Evolutionary conservation across 176 grass and related monocot species (phyloP).

Genomic region (Raddia distichophylla): DNA sequence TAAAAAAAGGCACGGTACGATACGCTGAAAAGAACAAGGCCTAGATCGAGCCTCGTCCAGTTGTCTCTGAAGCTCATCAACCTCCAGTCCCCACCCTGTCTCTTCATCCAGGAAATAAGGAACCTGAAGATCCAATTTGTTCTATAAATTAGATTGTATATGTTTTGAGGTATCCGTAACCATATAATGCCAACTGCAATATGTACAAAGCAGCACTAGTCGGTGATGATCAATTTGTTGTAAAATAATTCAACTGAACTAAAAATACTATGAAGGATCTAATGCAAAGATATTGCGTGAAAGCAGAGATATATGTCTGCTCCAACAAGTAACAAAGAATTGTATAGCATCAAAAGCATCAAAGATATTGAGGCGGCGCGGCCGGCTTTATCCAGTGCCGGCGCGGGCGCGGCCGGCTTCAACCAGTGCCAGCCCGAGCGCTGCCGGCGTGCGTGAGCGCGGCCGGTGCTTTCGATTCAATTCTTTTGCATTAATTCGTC

Average conservation of each 20-base stretch:
- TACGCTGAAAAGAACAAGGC: too few relatives aligned
- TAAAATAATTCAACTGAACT: constrained; percentile 25
- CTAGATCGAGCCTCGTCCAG: constrained; percentile 79
- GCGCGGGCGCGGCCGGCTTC: too few relatives aligned
- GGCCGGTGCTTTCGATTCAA: too few relatives aligned
- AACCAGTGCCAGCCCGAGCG: too few relatives aligned
- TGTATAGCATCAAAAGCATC: constrained; percentile 43
- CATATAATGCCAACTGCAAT: neutral
- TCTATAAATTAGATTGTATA: constrained; percentile 33
- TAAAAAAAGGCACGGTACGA: too few relatives aligned
- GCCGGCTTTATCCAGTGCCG: too few relatives aligned
- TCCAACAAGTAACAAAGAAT: neutral
- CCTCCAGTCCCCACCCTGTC: constrained; percentile 82
- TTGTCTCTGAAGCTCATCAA: constrained; percentile 81
- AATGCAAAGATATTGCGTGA: neutral
- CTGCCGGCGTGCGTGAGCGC: too few relatives aligned
- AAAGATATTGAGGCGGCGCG: too few relatives aligned
- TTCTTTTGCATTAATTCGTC: too few relatives aligned
- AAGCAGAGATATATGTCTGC: neutral
- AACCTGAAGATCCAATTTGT: constrained; percentile 61
- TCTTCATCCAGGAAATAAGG: constrained; percentile 85
- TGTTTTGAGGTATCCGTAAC: neutral
- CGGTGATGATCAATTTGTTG: constrained; percentile 14
- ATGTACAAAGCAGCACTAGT: constrained; percentile 2
- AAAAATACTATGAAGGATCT: neutral